phyloP scores from a whole-genome alignment of 2,329 filamentous ascomycete genomes.

The Xylaria sp. region DNA sequence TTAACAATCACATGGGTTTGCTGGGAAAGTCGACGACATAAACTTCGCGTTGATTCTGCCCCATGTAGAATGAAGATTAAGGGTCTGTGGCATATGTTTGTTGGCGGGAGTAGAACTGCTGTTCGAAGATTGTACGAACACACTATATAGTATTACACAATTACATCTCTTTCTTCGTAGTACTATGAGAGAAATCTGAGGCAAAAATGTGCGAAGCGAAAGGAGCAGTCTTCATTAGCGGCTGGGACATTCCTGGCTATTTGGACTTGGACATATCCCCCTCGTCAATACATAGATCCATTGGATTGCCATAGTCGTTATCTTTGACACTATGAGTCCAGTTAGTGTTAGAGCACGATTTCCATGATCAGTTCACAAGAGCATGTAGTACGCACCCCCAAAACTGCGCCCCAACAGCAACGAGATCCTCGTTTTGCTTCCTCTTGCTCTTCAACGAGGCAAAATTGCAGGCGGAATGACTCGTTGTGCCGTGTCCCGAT shows the following conservation, averaged over 20 bases:
- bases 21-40: too few species aligned
- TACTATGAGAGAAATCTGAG: too few species aligned
- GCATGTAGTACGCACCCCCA: slow-evolving; percentile 8
- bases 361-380: neutral
- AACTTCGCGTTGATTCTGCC: too few species aligned
- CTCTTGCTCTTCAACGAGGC: neutral
- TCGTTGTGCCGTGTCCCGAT: neutral
- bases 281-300: slow-evolving; percentile 8
- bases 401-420: slow-evolving; percentile 21
- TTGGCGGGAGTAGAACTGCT: too few species aligned
- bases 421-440: slow-evolving; percentile 19
- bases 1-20: too few species aligned
- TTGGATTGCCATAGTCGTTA: slow-evolving; percentile 18
- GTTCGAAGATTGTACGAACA: too few species aligned
- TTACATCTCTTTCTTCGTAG: too few species aligned
- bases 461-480: neutral
- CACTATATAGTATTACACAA: too few species aligned
- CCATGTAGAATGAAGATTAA: too few species aligned
- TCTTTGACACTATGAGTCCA: neutral
- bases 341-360: neutral
- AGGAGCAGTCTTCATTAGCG: too few species aligned
- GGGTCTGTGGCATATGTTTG: too few species aligned
- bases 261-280: neutral
- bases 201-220: too few species aligned
- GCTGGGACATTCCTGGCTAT: neutral